Percentiles rank a stretch among this genome's conserved stretches.
These are phyloP conservation scores for Amphirosellinia nigrospora DNA, from an alignment of 495 filamentous ascomycete species.

Conservation along the genomic window DNA sequence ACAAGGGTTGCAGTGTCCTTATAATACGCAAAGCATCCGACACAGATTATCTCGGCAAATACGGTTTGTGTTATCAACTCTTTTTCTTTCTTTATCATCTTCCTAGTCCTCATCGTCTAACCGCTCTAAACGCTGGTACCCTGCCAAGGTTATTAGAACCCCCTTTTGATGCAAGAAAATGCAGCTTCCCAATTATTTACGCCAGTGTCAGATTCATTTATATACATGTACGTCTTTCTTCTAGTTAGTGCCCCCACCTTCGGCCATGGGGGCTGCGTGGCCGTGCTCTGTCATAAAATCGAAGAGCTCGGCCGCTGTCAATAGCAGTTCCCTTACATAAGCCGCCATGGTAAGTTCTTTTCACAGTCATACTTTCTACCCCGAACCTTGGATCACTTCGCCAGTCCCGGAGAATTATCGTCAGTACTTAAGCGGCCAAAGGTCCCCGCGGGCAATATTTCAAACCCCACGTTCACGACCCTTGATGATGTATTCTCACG, in stretches of 20 bases:
- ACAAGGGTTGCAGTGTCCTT: neutral
- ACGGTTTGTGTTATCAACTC: neutral
- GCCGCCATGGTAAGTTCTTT: neutral
- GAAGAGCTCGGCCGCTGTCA: neutral
- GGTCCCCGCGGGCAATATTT: constrained; percentile 65
- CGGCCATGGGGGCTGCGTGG: neutral
- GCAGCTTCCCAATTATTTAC: constrained; percentile 2
- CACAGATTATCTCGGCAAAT: neutral
- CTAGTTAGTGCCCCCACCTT: neutral
- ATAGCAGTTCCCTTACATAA: neutral
- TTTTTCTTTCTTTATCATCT: neutral
- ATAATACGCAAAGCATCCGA: neutral
- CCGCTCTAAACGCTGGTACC: neutral
- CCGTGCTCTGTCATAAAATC: neutral
- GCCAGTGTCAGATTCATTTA: constrained; percentile 6
- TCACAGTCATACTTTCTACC: neutral
- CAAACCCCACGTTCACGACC: constrained; percentile 67
- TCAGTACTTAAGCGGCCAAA: constrained; percentile 37
- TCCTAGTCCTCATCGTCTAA: neutral
- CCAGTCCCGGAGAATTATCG: constrained; percentile 15
- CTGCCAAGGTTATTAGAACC: neutral
- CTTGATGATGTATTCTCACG: constrained; percentile 55
- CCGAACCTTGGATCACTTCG: neutral
- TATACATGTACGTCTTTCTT: neutral
- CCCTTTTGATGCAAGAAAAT: neutral